Conservation (phyloP, 176 grass and related monocot species). For the Oryza meridionalis region DNA sequence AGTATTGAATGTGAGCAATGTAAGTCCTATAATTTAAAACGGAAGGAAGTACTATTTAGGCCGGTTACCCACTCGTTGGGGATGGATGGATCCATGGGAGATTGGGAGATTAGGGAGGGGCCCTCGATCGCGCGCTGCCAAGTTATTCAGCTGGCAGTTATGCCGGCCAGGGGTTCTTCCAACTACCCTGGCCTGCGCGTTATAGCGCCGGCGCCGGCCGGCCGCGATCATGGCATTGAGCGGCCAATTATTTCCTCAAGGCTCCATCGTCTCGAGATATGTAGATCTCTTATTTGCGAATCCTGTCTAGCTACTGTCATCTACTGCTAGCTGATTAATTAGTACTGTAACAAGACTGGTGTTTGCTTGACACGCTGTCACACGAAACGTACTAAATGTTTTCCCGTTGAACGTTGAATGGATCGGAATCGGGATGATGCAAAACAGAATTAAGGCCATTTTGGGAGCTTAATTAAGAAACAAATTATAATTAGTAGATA, state of each 20-base stretch:
- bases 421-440: background rate
- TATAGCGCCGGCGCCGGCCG: slow-evolving; percentile 26
- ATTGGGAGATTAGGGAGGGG: background rate
- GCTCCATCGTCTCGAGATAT: background rate
- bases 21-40: no score
- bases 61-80: background rate
- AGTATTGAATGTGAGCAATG: no score
- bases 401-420: background rate
- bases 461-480: no score
- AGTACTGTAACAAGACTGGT: background rate
- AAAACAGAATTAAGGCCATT: background rate
- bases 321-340: background rate
- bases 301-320: background rate
- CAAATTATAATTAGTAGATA: no score
- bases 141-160: slow-evolving; percentile 32
- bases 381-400: background rate
- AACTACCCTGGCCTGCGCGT: slow-evolving; percentile 45
- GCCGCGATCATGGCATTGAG: background rate
- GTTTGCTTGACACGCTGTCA: background rate
- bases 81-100: background rate
- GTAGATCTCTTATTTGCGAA: background rate
- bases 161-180: background rate
- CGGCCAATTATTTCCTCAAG: slow-evolving; percentile 34
- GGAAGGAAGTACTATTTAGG: background rate
- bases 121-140: background rate